Evolutionary conservation across 352 stramenopile species (phyloP).

Genomic region (Globisporangium takayamanum): DNA sequence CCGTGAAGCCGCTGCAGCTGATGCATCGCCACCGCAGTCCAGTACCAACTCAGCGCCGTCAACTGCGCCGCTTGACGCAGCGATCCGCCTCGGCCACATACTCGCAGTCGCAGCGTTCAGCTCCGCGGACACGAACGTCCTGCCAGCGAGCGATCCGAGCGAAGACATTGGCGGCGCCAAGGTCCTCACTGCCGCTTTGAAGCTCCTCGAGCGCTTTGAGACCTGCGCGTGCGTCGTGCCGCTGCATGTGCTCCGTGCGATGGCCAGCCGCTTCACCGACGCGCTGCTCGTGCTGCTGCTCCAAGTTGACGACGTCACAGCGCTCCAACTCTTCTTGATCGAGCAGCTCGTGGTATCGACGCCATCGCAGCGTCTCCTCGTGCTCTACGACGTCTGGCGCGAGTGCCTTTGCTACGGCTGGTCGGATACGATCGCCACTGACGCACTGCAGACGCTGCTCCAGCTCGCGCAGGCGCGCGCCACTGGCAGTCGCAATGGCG

Average conservation of each 20-base stretch:
- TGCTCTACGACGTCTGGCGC: conserved; percentile 52
- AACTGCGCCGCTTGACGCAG: no score
- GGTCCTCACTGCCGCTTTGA: conserved; percentile 17
- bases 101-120: conserved; percentile 29
- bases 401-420: conserved; percentile 52
- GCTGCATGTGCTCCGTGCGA: conserved; percentile 3
- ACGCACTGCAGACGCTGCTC: conserved; percentile 31
- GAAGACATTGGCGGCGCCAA: conserved; percentile 7
- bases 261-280: conserved; percentile 30
- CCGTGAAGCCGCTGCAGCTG: background rate
- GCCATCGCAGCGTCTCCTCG: conserved; percentile 31
- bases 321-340: conserved; percentile 41
- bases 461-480: conserved; percentile 19
- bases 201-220: conserved; percentile 34
- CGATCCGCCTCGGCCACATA: conserved; percentile 31
- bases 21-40: no score
- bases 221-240: conserved; percentile 21
- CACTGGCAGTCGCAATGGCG: conserved; percentile 5
- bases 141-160: conserved; percentile 1
- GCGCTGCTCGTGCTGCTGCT: conserved; percentile 28
- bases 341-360: conserved; percentile 30
- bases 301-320: conserved; percentile 17
- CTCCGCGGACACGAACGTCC: conserved; percentile 4
- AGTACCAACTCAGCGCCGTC: no score
- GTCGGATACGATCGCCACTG: conserved; percentile 25